Percentiles rank a stretch among this genome's conserved stretches.
These are phyloP conservation scores for Datisca glomerata DNA, from an alignment of 306 rosid species.

Conservation along the genomic window DNA sequence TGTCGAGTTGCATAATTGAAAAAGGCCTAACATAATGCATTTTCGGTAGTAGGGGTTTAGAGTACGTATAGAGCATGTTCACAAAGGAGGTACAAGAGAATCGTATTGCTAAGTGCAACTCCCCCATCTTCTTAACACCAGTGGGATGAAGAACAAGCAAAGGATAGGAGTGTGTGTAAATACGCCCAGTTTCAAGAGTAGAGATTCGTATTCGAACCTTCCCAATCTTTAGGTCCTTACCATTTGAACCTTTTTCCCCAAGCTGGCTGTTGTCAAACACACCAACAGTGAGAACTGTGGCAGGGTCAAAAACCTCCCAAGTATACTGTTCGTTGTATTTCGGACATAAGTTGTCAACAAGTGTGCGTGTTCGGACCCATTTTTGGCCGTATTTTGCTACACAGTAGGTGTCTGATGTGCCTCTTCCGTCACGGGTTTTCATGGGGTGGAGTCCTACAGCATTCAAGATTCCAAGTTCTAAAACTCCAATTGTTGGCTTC, in stretches of 20 bases:
- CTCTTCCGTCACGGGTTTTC: conserved; percentile 34
- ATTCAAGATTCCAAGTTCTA: conserved; percentile 39
- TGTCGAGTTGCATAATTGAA: conserved; percentile 27
- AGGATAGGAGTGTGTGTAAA: conserved; percentile 41
- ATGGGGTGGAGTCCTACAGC: conserved; percentile 34
- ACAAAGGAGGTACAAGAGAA: conserved; percentile 36
- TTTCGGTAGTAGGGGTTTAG: conserved; percentile 35
- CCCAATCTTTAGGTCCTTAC: conserved; percentile 30
- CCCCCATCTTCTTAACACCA: conserved; percentile 45
- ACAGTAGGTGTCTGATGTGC: conserved; percentile 33
- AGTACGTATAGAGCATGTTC: conserved; percentile 32
- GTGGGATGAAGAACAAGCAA: conserved; percentile 32
- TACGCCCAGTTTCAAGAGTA: conserved; percentile 22
- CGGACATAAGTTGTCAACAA: conserved; percentile 26
- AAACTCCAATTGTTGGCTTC: conserved; percentile 34
- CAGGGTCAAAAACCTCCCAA: conserved; percentile 49
- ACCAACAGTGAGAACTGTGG: conserved; percentile 35
- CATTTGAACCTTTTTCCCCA: conserved; percentile 22
- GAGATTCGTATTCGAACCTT: conserved; percentile 29
- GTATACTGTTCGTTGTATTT: conserved; percentile 45
- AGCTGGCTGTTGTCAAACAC: conserved; percentile 44
- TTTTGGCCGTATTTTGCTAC: conserved; percentile 47
- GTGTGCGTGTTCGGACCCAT: conserved; percentile 41
- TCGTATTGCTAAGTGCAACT: conserved; percentile 39
- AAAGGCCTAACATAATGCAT: conserved; percentile 43